Evolutionary conservation across 164 flowering plant species (phyloP), one percentile per base, ranked within the genome.

Genomic region (Piper longum): DNA sequence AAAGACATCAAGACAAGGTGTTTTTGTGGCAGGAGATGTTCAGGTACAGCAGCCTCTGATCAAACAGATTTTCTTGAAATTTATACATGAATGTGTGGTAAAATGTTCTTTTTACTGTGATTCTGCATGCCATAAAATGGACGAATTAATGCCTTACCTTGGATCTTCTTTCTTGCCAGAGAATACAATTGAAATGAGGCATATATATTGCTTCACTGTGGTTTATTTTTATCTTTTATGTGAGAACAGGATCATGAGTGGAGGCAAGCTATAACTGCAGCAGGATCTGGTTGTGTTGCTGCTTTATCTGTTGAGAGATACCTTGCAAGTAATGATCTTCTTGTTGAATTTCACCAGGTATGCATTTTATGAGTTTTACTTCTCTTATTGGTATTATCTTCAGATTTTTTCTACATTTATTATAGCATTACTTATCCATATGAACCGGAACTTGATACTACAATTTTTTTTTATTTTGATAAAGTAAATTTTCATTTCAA

Each of bases 221-320:
- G 56, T 16, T 13, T 65, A 26, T 26, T 26, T 26, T 26, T 26
- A 26, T 19, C 36, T 12, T 68, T 26, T 58, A 26, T 72, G 48
- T 65, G 41, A 54, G 1, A 16, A 41, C 65, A 93, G 99, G 99
- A 93, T 71, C 96, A 85, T 74, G 97, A 93, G 73, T 93, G 99
- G 99, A 90, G 97, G 78, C 99, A 93, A 81, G 99, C 99, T 51
- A 26, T 93, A 64, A 93, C 96, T 67, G 99, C 99, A 66, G 97
- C 96, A 78, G 98, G 98, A 68, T 85, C 99, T 40, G 99, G 99
- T 67, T 93, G 99, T 71, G 67, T 93, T 66, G 99, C 99, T 72
- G 97, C 99, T 69, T 79, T 93, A 71, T 90, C 96, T 43, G 96
- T 82, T 65, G 99, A 93, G 75, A 87, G 99, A 76, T 93, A 90